These are phyloP conservation scores for Neocucurbitaria cava DNA, from an alignment of 2,329 filamentous ascomycete genomes.

Conservation along the genomic window DNA sequence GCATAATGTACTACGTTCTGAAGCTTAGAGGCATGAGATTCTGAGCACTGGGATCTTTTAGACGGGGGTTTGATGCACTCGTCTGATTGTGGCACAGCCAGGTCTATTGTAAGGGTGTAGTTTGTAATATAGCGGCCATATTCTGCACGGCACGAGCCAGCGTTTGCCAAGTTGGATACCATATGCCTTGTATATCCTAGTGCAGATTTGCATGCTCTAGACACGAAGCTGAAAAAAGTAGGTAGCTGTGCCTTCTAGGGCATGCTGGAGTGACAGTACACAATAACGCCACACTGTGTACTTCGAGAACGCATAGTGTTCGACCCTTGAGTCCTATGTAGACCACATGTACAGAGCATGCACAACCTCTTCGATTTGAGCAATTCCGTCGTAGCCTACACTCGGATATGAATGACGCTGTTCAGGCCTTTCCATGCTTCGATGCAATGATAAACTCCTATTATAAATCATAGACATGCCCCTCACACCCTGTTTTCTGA, in stretches of 20 bases:
- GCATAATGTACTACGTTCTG: constrained; percentile 39
- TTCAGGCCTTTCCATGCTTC: not conserved
- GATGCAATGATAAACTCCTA: not conserved
- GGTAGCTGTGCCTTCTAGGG: too few relatives aligned
- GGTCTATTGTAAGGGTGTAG: not conserved
- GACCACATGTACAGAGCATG: not conserved
- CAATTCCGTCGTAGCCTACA: not conserved
- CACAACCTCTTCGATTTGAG: not conserved
- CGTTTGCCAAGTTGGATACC: too few relatives aligned
- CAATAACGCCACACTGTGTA: too few relatives aligned
- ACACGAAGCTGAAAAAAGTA: not conserved
- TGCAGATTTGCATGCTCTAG: not conserved
- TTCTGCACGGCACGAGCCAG: too few relatives aligned
- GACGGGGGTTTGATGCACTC: not conserved
- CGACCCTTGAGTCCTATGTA: too few relatives aligned
- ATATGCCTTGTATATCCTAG: too few relatives aligned
- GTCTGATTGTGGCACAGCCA: not conserved
- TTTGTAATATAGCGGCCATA: too few relatives aligned
- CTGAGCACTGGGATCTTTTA: not conserved
- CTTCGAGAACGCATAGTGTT: too few relatives aligned
- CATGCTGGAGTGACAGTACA: too few relatives aligned
- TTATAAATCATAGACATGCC: not conserved
- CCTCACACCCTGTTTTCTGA: not conserved
- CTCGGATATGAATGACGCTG: not conserved
- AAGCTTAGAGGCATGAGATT: constrained; percentile 24